Evolutionary conservation across 495 filamentous ascomycete genomes (phyloP).

Genomic region (Penicillium herquei): DNA sequence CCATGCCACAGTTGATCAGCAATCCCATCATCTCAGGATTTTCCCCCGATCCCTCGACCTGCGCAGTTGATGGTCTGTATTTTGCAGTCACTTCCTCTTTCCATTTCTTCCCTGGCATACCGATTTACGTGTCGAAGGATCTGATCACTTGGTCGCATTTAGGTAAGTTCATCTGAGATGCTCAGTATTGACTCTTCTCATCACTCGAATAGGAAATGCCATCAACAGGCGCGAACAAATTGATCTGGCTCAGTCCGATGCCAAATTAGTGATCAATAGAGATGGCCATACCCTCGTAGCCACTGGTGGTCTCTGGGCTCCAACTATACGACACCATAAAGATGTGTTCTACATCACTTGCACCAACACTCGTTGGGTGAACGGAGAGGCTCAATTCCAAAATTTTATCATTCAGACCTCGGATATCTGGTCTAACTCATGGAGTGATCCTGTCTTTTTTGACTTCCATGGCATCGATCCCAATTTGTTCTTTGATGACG

Average conservation of each 20-base stretch:
- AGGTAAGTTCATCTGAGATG: conserved; percentile 3
- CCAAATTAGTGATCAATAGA: not conserved
- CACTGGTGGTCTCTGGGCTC: conserved; percentile 6
- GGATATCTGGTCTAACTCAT: conserved; percentile 21
- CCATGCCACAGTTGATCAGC: no score
- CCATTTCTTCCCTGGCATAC: conserved; percentile 38
- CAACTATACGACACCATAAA: conserved; percentile 21
- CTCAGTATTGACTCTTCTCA: not conserved
- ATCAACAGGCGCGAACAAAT: not conserved
- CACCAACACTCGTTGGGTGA: conserved; percentile 21
- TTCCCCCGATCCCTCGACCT: conserved; percentile 29
- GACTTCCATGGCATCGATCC: conserved; percentile 31
- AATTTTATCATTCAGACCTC: conserved; percentile 29
- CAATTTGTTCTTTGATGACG: conserved; percentile 24
- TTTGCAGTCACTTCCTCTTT: conserved; percentile 38
- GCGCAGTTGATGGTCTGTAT: conserved; percentile 22
- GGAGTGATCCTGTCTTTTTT: conserved; percentile 32
- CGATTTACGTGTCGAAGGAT: conserved; percentile 37
- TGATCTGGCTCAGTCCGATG: not conserved
- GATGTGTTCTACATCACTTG: conserved; percentile 43
- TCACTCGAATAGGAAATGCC: conserved; percentile 16
- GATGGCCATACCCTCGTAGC: not conserved
- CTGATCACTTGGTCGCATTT: conserved; percentile 28
- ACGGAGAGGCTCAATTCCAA: conserved; percentile 9
- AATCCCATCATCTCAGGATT: conserved; percentile 28